Evolutionary conservation across 257 asterid species (phyloP).

Genomic region (Nicotiana noctiflora): DNA sequence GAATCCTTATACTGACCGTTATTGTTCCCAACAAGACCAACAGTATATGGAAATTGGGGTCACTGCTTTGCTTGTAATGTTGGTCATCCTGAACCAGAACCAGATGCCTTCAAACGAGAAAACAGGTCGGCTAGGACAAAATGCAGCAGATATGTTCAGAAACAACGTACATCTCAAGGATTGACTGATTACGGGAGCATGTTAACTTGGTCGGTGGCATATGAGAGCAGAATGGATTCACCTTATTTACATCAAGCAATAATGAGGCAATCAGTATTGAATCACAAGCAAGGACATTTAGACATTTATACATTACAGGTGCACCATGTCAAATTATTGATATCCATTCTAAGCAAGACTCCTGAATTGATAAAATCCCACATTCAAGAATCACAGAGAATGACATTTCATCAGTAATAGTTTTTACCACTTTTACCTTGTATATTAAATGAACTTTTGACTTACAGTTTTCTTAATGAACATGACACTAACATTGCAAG

Average conservation of each 20-base stretch:
- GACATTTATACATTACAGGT: background rate
- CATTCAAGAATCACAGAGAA: background rate
- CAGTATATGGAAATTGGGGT: too few relatives aligned
- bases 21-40: too few relatives aligned
- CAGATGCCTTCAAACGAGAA: constrained; percentile 8
- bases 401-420: background rate
- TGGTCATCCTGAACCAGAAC: too few relatives aligned
- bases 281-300: constrained; percentile 8
- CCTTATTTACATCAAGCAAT: background rate
- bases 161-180: background rate
- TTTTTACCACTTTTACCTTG: background rate
- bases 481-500: too few relatives aligned
- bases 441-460: background rate
- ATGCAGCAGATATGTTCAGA: constrained; percentile 7
- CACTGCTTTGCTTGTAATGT: too few relatives aligned
- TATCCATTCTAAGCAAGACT: background rate
- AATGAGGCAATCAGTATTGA: too few relatives aligned
- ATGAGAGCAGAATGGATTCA: constrained; percentile 7
- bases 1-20: too few relatives aligned
- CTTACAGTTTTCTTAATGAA: background rate
- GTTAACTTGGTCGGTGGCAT: background rate
- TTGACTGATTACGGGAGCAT: constrained; percentile 6
- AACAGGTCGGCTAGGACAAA: background rate
- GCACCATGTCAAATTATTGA: background rate
- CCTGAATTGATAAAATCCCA: background rate